Conservation (phyloP, 768 basidiomycete genomes). For the Leccinum boreale region DNA sequence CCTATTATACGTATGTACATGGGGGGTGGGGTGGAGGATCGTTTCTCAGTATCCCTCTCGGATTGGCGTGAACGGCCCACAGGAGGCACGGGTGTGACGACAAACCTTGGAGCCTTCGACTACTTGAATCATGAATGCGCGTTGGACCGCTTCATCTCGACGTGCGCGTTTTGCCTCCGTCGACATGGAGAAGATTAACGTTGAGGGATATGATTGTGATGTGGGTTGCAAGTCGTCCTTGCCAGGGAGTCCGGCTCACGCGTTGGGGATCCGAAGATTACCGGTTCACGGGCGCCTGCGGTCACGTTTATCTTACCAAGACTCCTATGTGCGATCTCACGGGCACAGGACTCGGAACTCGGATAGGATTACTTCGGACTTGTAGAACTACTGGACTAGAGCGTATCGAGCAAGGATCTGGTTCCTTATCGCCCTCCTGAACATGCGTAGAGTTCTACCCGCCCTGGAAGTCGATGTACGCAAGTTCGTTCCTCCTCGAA, state of each 20-base stretch:
- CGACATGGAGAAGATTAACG: constrained; percentile 21
- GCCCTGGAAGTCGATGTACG: constrained; percentile 24
- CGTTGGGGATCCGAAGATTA: constrained; percentile 3
- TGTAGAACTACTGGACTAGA: background rate
- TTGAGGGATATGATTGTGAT: background rate
- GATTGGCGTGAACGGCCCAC: background rate
- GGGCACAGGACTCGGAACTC: background rate
- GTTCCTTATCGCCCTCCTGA: background rate
- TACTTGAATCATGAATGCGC: constrained; percentile 58
- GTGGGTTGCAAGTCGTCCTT: background rate
- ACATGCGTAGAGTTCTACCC: background rate
- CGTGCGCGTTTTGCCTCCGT: constrained; percentile 33
- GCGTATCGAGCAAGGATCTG: background rate
- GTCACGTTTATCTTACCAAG: background rate
- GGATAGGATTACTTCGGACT: background rate
- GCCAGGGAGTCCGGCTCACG: background rate
- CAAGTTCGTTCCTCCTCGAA: constrained; percentile 37
- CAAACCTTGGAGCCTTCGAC: constrained; percentile 54
- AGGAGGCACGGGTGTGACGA: constrained; percentile 9
- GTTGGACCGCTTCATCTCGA: constrained; percentile 52
- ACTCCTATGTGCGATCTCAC: background rate
- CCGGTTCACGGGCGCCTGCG: background rate
- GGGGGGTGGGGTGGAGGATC: background rate
- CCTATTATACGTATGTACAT: constrained; percentile 32
- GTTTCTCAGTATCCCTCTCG: background rate